Evolutionary conservation across 1,139 yeast genomes (phyloP).

Genomic region (Kodamaea arcana): DNA sequence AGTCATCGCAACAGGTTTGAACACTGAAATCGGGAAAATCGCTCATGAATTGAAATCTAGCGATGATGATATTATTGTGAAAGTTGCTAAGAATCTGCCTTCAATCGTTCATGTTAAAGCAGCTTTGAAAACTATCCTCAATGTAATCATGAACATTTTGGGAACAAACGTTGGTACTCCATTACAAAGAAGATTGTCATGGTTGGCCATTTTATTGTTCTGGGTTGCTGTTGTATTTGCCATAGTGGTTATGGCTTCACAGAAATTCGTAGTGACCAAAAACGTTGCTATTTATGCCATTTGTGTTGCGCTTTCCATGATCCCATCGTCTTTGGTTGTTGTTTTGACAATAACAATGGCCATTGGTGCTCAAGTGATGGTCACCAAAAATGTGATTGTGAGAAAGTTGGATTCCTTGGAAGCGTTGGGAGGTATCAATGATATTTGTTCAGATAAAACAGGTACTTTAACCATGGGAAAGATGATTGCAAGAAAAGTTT

Average conservation of each 20-base stretch:
- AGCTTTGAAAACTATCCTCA: constrained; percentile 14
- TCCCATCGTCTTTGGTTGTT: constrained; percentile 76
- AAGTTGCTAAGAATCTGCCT: constrained; percentile 18
- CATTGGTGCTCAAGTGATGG: constrained; percentile 80
- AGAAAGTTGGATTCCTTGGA: constrained; percentile 76
- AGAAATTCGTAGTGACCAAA: constrained; percentile 57
- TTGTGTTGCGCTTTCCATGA: constrained; percentile 79
- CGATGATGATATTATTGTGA: constrained; percentile 20
- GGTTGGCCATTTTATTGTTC: constrained; percentile 66
- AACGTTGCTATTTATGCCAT: constrained; percentile 82
- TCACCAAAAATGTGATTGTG: constrained; percentile 65
- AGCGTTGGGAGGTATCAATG: constrained; percentile 76
- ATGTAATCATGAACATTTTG: constrained; percentile 58
- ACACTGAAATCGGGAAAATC: constrained; percentile 74
- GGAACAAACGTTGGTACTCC: constrained; percentile 81
- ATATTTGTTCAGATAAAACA: constrained; percentile 80
- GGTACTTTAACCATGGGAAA: constrained; percentile 80
- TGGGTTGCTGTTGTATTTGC: constrained; percentile 73
- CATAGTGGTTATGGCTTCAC: constrained; percentile 76
- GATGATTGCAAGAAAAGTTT: constrained; percentile 67
- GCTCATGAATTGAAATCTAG: constrained; percentile 56
- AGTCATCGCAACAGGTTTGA: constrained; percentile 61
- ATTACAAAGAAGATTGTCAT: constrained; percentile 60
- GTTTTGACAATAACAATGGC: constrained; percentile 86
- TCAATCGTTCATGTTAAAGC: constrained; percentile 14